Conservation (phyloP, 78 protist genomes). For the Neovahlkampfia damariscottae region DNA sequence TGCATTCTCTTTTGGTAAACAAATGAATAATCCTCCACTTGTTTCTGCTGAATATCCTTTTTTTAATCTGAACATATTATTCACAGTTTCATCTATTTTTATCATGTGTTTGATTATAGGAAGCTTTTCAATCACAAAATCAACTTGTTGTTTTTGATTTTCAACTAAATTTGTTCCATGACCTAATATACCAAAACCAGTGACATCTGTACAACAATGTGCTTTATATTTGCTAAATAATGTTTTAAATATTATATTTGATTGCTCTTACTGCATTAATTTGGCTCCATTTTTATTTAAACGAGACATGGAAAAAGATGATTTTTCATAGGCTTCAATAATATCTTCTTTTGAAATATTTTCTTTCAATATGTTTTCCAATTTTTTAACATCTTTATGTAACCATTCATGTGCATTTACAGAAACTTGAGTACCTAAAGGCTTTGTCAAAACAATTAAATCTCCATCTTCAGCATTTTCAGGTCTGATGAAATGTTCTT, state of each 20-base stretch:
- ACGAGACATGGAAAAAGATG: too few species aligned
- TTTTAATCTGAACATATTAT: not conserved
- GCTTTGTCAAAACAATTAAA: slow-evolving; percentile 77
- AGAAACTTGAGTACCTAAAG: slow-evolving; percentile 75
- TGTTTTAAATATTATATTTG: slow-evolving; percentile 41
- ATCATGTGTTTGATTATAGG: slow-evolving; percentile 12
- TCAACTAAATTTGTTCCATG: slow-evolving; percentile 14
- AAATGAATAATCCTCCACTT: slow-evolving; percentile 6
- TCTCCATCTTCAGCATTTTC: slow-evolving; percentile 51
- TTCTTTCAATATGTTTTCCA: too few species aligned
- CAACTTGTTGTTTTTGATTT: not conserved
- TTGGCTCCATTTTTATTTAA: too few species aligned
- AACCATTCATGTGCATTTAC: slow-evolving; percentile 77
- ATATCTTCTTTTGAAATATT: too few species aligned
- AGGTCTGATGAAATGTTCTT: slow-evolving; percentile 45
- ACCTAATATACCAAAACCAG: slow-evolving; percentile 55
- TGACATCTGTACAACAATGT: slow-evolving; percentile 77
- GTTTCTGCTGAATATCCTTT: slow-evolving; percentile 23
- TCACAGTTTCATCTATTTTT: not conserved
- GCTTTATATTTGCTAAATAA: slow-evolving; percentile 63
- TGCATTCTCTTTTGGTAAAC: slow-evolving; percentile 5
- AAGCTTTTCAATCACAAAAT: not conserved
- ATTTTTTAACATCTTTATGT: not conserved
- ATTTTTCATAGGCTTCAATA: too few species aligned
- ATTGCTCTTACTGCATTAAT: too few species aligned